phyloP scores from a whole-genome alignment of 164 flowering plant species.

The Liquidambar formosana region DNA sequence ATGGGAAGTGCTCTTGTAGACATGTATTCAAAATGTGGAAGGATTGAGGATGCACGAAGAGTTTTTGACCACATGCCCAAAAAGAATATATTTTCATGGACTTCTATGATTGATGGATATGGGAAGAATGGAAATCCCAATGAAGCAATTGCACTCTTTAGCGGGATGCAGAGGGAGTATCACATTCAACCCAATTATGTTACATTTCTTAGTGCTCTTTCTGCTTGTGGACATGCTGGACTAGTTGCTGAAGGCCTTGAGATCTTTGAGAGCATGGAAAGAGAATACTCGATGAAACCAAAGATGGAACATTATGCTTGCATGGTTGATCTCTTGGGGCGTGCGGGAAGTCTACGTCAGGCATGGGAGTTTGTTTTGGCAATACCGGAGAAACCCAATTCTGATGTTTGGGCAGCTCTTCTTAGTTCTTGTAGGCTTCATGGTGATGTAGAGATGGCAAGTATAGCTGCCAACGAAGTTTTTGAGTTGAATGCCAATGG shows the following conservation, averaged over 20 bases:
- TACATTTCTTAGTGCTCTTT: conserved; percentile 77
- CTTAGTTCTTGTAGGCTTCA: conserved; percentile 79
- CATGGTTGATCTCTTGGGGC: conserved; percentile 92
- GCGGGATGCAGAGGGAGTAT: conserved; percentile 38
- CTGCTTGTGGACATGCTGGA: conserved; percentile 96
- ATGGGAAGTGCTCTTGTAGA: conserved; percentile 89
- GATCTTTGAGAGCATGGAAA: conserved; percentile 76
- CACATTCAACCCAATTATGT: conserved; percentile 66
- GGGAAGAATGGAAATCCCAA: conserved; percentile 79
- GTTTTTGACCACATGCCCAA: conserved; percentile 66
- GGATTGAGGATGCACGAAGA: conserved; percentile 60
- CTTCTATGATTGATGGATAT: conserved; percentile 96
- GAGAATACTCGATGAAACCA: conserved; percentile 61
- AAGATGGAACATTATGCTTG: conserved; percentile 95
- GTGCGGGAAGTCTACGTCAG: conserved; percentile 61
- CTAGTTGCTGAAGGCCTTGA: conserved; percentile 59
- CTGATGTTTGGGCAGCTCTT: conserved; percentile 95
- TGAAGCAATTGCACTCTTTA: conserved; percentile 68
- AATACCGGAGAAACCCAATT: conserved; percentile 79
- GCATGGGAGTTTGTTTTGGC: conserved; percentile 63
- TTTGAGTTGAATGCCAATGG: conserved; percentile 52
- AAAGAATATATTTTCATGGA: conserved; percentile 86
- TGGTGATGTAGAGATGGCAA: conserved; percentile 73
- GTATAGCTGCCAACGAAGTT: conserved; percentile 72
- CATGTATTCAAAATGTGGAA: conserved; percentile 90